Evolutionary conservation across 1,139 yeast species (phyloP).

Genomic region (Pichia sp.): DNA sequence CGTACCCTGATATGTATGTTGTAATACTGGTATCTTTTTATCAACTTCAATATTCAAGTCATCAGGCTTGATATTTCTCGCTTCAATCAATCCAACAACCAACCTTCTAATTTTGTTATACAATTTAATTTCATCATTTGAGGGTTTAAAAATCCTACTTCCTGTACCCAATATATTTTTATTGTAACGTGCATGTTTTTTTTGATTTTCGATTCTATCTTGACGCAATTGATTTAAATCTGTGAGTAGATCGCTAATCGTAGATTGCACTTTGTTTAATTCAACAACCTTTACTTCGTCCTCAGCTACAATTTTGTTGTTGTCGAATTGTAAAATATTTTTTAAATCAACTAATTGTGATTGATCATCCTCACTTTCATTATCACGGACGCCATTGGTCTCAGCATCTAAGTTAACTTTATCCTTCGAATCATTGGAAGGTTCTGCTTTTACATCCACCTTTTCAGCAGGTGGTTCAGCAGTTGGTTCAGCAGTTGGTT

Average conservation of each 20-base stretch:
- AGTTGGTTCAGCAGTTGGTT: background rate
- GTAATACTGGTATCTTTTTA: constrained; percentile 58
- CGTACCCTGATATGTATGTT: constrained; percentile 70
- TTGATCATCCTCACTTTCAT: constrained; percentile 11
- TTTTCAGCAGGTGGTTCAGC: constrained; percentile 7
- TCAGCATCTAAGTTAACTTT: constrained; percentile 5
- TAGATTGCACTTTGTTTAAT: constrained; percentile 42
- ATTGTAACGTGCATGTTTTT: constrained; percentile 10
- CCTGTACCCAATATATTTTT: constrained; percentile 11
- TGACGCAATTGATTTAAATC: constrained; percentile 62
- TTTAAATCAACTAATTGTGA: constrained; percentile 35
- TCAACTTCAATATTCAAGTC: constrained; percentile 32
- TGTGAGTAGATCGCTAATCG: constrained; percentile 51
- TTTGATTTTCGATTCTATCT: constrained; percentile 22
- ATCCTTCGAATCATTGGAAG: background rate
- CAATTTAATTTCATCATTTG: constrained; percentile 41
- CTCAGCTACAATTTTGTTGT: constrained; percentile 43
- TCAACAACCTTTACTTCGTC: constrained; percentile 47
- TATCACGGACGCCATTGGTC: constrained; percentile 7
- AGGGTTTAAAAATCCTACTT: constrained; percentile 27
- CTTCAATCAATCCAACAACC: constrained; percentile 37
- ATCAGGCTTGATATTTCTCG: constrained; percentile 23
- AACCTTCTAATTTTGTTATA: constrained; percentile 48
- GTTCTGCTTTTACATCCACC: too few relatives aligned
- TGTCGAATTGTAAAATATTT: constrained; percentile 49